A percentile compares a stretch with the other conserved stretches of the same genome.
phyloP scores from a whole-genome alignment of 208 protist species.

The Wallacemonas collosoma region DNA sequence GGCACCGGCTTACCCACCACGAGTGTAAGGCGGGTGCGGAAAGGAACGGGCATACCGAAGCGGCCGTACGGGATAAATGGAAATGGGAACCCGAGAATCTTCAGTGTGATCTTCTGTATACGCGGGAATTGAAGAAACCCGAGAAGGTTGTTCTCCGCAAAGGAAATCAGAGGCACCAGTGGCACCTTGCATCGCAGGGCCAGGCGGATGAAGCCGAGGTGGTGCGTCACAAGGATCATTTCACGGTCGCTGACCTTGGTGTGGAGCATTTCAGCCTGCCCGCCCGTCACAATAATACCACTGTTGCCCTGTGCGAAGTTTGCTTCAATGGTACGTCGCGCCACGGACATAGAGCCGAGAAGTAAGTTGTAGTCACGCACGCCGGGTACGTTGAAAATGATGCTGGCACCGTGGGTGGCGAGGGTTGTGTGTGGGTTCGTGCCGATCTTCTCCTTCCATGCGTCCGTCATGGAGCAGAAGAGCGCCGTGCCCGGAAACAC shows the following conservation, averaged over 20 bases:
- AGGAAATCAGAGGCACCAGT: constrained; percentile 82
- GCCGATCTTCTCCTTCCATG: constrained; percentile 65
- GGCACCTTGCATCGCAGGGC: constrained; percentile 64
- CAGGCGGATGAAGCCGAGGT: constrained; percentile 80
- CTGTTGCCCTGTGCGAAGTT: constrained; percentile 72
- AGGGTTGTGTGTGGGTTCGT: constrained; percentile 44
- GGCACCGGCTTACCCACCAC: constrained; percentile 66
- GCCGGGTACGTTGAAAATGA: constrained; percentile 77
- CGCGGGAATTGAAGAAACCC: constrained; percentile 59
- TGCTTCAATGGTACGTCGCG: constrained; percentile 45
- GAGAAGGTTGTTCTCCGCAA: constrained; percentile 83
- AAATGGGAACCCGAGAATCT: constrained; percentile 78
- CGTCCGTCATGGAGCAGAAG: constrained; percentile 47
- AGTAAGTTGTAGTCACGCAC: constrained; percentile 78
- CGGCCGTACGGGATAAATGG: constrained; percentile 77
- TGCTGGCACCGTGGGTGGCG: constrained; percentile 66
- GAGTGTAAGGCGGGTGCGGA: constrained; percentile 56
- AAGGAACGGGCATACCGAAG: constrained; percentile 70
- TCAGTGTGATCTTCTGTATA: constrained; percentile 64
- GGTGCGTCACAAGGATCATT: constrained; percentile 75
- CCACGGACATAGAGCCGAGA: constrained; percentile 60
- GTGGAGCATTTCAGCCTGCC: constrained; percentile 87
- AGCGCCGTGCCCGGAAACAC: constrained; percentile 80
- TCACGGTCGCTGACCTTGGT: constrained; percentile 40
- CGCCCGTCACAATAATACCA: constrained; percentile 79